phyloP scores from a whole-genome alignment of 306 rosid species.

The Rosa chinensis region DNA sequence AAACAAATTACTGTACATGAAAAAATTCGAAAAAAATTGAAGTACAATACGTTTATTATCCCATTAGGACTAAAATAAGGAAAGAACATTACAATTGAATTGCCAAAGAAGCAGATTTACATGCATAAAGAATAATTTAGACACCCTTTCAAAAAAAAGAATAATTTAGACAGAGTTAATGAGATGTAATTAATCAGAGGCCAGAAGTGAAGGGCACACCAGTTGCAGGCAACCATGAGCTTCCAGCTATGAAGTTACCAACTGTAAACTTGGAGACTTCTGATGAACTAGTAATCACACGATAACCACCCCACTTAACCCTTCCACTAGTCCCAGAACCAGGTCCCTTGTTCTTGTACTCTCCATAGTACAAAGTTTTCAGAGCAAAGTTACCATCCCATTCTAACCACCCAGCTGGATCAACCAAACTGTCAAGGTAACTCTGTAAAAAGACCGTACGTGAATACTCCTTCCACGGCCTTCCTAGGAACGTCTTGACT shows the following conservation, averaged over 20 bases:
- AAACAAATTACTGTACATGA: not conserved
- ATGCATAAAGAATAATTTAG: not conserved
- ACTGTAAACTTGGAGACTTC: conserved; percentile 44
- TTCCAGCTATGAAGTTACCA: conserved; percentile 44
- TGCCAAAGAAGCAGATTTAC: not conserved
- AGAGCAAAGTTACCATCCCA: conserved; percentile 57
- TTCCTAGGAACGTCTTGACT: conserved; percentile 43
- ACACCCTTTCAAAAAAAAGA: too few relatives aligned
- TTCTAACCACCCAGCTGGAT: conserved; percentile 58
- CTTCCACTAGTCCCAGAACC: conserved; percentile 37
- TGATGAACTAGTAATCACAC: conserved; percentile 26
- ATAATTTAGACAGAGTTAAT: not conserved
- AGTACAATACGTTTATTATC: not conserved
- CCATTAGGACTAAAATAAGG: not conserved
- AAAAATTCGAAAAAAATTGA: not conserved
- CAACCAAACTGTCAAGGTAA: conserved; percentile 37
- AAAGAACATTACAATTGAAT: not conserved
- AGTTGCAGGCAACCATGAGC: conserved; percentile 48
- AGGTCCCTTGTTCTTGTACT: conserved; percentile 50
- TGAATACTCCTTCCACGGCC: conserved; percentile 58
- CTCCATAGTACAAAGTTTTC: conserved; percentile 53
- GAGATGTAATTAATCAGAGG: conserved; percentile 10
- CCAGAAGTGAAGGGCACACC: conserved; percentile 44
- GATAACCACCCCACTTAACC: conserved; percentile 58
- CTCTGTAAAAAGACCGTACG: conserved; percentile 41